Base-by-base conservation (phyloP, 1,139 yeast species). In the Candida albicans region DNA sequence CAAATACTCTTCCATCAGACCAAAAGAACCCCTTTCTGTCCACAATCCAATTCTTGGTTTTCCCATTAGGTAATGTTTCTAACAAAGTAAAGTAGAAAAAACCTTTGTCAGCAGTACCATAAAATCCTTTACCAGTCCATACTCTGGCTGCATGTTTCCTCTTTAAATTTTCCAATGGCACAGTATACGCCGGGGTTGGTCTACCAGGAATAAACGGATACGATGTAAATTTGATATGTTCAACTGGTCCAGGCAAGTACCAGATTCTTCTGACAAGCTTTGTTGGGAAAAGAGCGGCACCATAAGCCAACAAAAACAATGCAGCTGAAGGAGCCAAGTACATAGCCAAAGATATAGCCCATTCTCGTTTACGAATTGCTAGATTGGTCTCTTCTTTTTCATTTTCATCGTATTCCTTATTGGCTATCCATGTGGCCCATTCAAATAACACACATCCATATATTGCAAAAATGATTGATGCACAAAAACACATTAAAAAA, bases 1-100 rank as follows among this genome's bases (percentile, higher is more conserved):
- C 96, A 64, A 84, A 85, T 2, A 88, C 86, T 47, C 96, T 73
- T 7, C 96, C 96, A 61, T 88, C 96, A 29, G 93, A 89, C 96
- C 96, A 88, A 66, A 87, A 88, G 73, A 70, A 87, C 13, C 96
- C 96, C 56, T 82, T 84, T 52, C 96, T 73, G 60, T 88, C 96
- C 18, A 87, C 84, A 14, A 87, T 70, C 90, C 93, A 87, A 39
- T 85, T 88, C 40, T 78, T 70, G n/a, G 44, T 43, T 26, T 49
- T 51, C 46, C 72, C 70, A 41, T 69, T 67, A 4, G 43, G 32
- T 14, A 57, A 53, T 3, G 57, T 45, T 56, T 87, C 93, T 59
- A 78, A 81, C 49, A 88, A 64, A 35, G 85, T 78, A 59, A 87
- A 86, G 70, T 84, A 83, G 61, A 87, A 87, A 46, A 87, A 74